Evolutionary conservation across 2,329 filamentous ascomycete genomes (phyloP).

Genomic region (Acephala macrosclerotiorum): DNA sequence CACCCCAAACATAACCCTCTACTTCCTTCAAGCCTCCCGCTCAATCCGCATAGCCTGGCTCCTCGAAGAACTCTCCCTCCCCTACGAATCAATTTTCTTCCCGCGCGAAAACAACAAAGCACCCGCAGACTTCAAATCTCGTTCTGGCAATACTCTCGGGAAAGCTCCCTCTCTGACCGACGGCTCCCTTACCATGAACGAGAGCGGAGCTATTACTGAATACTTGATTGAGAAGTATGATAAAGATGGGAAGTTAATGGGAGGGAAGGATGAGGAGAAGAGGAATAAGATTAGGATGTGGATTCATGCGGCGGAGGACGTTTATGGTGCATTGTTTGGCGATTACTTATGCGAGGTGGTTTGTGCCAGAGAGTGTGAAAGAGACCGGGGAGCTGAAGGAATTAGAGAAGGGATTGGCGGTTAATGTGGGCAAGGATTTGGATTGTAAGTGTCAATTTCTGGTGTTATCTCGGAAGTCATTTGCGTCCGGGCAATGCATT

Average conservation of each 20-base stretch:
- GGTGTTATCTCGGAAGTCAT: no score
- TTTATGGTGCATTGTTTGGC: constrained; percentile 53
- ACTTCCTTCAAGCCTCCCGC: constrained; percentile 54
- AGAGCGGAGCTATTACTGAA: constrained; percentile 56
- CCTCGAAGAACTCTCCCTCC: constrained; percentile 51
- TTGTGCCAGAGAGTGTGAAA: constrained; percentile 44
- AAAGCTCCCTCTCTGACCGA: constrained; percentile 55
- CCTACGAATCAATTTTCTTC: constrained; percentile 50
- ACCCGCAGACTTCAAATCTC: constrained; percentile 51
- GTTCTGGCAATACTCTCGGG: constrained; percentile 50
- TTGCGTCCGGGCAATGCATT: no score
- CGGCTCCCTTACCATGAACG: constrained; percentile 48
- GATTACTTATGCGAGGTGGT: constrained; percentile 53
- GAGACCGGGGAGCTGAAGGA: constrained; percentile 37
- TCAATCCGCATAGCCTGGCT: constrained; percentile 49
- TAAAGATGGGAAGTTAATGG: neutral
- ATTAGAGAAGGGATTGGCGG: constrained; percentile 48
- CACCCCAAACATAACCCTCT: constrained; percentile 45
- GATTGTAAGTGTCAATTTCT: constrained; percentile 41
- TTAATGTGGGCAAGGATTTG: constrained; percentile 54
- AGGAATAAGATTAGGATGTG: constrained; percentile 44
- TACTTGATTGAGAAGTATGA: constrained; percentile 57
- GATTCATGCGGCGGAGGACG: constrained; percentile 56
- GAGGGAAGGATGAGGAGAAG: neutral
- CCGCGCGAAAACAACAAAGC: constrained; percentile 49